Percentiles rank a stretch among this genome's conserved stretches.
Evolutionary conservation across 805 yeast species (phyloP).

Genomic region (Metschnikowia reukaufii): DNA sequence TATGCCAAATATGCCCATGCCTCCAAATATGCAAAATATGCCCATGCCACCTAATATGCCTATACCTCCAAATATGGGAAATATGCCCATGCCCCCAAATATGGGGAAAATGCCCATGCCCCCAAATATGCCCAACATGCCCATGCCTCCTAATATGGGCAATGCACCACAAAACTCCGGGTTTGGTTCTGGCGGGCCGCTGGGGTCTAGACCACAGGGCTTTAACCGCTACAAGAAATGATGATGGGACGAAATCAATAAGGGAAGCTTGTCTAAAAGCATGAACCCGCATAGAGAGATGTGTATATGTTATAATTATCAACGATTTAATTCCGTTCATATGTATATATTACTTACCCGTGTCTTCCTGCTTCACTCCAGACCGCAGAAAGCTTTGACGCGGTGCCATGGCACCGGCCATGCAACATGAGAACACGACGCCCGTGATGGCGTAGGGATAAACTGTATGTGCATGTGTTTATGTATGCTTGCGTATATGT

Average conservation of each 20-base stretch:
- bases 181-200: neutral
- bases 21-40: slow-evolving; percentile 25
- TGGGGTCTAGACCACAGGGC: slow-evolving; percentile 5
- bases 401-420: too few relatives aligned
- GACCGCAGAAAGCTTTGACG: neutral
- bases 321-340: neutral
- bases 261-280: too few relatives aligned
- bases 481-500: too few relatives aligned
- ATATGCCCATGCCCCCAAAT: slow-evolving; percentile 25
- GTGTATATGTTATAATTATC: neutral
- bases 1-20: slow-evolving; percentile 26
- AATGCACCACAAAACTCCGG: slow-evolving; percentile 18
- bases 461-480: too few relatives aligned
- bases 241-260: neutral
- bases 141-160: slow-evolving; percentile 23
- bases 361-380: neutral
- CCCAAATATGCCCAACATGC: slow-evolving; percentile 19
- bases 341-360: slow-evolving; percentile 3
- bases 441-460: neutral
- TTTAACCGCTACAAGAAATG: slow-evolving; percentile 6
- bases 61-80: slow-evolving; percentile 16
- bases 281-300: too few relatives aligned
- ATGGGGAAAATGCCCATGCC: slow-evolving; percentile 21
- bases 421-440: neutral
- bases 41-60: slow-evolving; percentile 27